phyloP scores from a whole-genome alignment of 495 filamentous ascomycete species.

The Neurospora sp. region DNA sequence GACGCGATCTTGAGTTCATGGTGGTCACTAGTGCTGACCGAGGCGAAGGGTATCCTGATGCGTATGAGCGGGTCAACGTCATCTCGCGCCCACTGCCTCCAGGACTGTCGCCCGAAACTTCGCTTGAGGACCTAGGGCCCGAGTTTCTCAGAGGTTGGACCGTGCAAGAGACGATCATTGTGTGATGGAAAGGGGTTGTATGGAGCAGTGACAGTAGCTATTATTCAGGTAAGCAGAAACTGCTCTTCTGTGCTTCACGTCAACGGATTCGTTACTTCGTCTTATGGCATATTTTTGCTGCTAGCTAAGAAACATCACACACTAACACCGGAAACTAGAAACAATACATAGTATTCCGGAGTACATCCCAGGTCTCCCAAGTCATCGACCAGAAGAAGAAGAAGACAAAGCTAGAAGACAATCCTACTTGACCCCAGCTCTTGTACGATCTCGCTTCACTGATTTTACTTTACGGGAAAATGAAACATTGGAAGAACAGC shows the following conservation, averaged over 20 bases:
- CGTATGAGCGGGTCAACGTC: neutral
- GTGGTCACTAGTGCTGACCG: neutral
- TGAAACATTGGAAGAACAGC: too few species aligned
- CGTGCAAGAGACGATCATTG: neutral
- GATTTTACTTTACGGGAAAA: too few species aligned
- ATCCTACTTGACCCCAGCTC: too few species aligned
- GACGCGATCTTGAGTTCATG: neutral
- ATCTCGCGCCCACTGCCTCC: neutral
- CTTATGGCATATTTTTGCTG: neutral
- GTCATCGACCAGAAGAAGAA: too few species aligned
- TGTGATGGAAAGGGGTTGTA: neutral
- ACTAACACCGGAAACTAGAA: too few species aligned
- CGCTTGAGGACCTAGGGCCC: neutral
- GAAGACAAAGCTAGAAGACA: too few species aligned
- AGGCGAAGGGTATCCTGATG: neutral
- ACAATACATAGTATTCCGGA: too few species aligned
- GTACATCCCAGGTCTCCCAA: too few species aligned
- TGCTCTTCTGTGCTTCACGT: neutral
- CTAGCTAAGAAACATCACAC: accelerated
- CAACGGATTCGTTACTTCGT: too few species aligned
- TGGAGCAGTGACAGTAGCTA: neutral
- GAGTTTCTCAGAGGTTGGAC: neutral
- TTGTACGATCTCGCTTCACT: too few species aligned
- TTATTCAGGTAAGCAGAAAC: neutral
- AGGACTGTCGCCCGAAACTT: neutral